A percentile compares a stretch with the other conserved stretches of the same genome.
These are phyloP conservation scores for Typha latifolia DNA, from an alignment of 176 grass and related monocot genomes.

Conservation along the genomic window DNA sequence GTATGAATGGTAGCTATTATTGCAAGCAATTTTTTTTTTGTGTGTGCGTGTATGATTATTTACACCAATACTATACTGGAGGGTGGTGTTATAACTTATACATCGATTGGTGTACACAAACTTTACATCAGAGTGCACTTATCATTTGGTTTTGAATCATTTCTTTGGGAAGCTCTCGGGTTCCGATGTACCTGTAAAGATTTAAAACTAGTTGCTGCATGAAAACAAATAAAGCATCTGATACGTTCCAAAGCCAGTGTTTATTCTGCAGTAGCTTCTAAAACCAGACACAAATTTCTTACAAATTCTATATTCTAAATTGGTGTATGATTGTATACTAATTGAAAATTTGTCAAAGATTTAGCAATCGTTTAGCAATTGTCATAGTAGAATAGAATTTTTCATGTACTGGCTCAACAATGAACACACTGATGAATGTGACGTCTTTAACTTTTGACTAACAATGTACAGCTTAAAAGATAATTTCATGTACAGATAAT, in stretches of 20 bases:
- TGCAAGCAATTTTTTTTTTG: neutral
- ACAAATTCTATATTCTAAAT: too few species aligned
- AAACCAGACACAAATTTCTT: too few species aligned
- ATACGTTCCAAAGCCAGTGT: neutral
- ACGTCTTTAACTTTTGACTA: too few species aligned
- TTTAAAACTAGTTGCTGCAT: neutral
- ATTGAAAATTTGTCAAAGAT: too few species aligned
- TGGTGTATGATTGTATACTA: too few species aligned
- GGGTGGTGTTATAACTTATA: neutral
- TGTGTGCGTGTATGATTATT: neutral
- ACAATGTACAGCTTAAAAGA: too few species aligned
- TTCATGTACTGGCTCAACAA: too few species aligned
- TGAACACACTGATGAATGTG: too few species aligned
- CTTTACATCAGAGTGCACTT: constrained; percentile 83
- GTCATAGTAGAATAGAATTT: too few species aligned
- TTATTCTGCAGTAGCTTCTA: too few species aligned
- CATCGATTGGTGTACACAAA: constrained; percentile 16
- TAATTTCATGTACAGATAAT: too few species aligned
- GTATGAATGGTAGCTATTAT: neutral
- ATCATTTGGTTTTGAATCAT: constrained; percentile 59
- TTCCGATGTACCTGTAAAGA: constrained; percentile 1
- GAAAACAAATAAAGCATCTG: neutral
- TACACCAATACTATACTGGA: constrained; percentile 3
- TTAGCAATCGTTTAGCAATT: too few species aligned
- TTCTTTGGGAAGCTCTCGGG: constrained; percentile 21